Base-by-base conservation (phyloP, 371 early-diverging fungal species). In the Chytridium lagenaria region DNA sequence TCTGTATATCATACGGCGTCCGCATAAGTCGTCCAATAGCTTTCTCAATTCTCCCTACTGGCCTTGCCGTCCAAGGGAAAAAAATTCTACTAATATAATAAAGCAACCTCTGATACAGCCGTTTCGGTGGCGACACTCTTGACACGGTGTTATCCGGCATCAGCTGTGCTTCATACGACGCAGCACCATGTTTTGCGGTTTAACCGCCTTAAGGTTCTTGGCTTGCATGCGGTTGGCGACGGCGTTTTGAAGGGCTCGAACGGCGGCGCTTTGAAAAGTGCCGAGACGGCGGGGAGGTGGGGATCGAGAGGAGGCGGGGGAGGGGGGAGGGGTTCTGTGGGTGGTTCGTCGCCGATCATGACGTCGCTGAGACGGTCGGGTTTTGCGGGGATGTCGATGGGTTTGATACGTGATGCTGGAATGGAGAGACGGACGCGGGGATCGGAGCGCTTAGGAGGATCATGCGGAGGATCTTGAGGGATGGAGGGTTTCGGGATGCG, bases 161-260 rank as follows among this genome's bases (percentile, higher is more conserved):
- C 12, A 79, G 69, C 49, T 76, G 69, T 1, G 71, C 70, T 67
- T 77, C 80, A 63, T 79, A 79, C 16, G 77, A 77, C 0, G 80
- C 50, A 79, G 50, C 16, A 79, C 80, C 72, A 71, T 71, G 65
- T 71, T 71, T 40, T 68, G 68, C n/a, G 61, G 61, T 34, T 61
- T 61, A 15, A 5, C 55, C 55, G 36, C 3, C 31, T 16, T 15
- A 34, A 26, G 31, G 7, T 15, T 31, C 61, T 7, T 33, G 2
- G 30, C 34, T 34, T 61, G 61, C 34, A 28, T 34, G 7, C 61
- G 7, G 3, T 10, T 22, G 7, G 10, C 2, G 3, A 61, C 30
- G 36, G 61, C 61, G 7, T 61, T 61, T 16, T 61, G 61, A 7
- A 61, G 26, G 10, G 61, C 61, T 26, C 34, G 16, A 28, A 61